Base-by-base conservation (phyloP, 371 early-diverging fungal genomes). In the Dinochytrium kinnereticum region DNA sequence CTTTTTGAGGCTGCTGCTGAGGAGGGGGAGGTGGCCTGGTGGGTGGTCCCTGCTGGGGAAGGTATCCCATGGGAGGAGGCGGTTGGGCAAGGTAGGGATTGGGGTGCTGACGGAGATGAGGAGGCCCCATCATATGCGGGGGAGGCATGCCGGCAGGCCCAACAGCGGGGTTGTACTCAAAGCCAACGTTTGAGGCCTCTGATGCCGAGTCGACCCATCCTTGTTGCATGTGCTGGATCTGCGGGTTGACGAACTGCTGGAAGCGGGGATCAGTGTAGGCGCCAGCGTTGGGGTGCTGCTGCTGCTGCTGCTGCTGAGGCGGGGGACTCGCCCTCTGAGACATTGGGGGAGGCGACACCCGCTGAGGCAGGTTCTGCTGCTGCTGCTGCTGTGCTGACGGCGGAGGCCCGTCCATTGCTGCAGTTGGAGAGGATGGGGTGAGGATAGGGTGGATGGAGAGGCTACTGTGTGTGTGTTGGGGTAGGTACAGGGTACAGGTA, bases 191-290 rank as follows among this genome's bases (percentile, higher is more conserved):
- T 3, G 68, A 68, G 50, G 50, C 53, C 26, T 68, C 51, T 1
- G 68, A 68, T 21, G 68, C 50, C 17, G 51, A 49, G 53, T 68
- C 68, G 30, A 68, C 68, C 51, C 50, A 68, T 5, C 68, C 68
- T 36, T 68, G 68, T 33, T 66, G 66, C 66, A 66, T 61, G 64
- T 31, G 33, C 7, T 61, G 64, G 28, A 66, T 17, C 15, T 37
- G 66, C 21, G 38, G 38, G 13, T 30, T 10, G 44, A 24, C 2
- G 57, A 55, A 44, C 24, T 44, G 66, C 10, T 66, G 66, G 66
- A 66, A 66, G n/a, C 66, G 38, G 15, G 66, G 66, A 28, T 66
- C 66, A 17, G 44, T 44, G 66, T n/a, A 66, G 44, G 55, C n/a
- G 5, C n/a, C n/a, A 15, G 55, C n/a, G 55, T 13, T 26, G 55